These are phyloP conservation scores for Adansonia digitata DNA, from an alignment of 345 rosid species.

Conservation along the genomic window DNA sequence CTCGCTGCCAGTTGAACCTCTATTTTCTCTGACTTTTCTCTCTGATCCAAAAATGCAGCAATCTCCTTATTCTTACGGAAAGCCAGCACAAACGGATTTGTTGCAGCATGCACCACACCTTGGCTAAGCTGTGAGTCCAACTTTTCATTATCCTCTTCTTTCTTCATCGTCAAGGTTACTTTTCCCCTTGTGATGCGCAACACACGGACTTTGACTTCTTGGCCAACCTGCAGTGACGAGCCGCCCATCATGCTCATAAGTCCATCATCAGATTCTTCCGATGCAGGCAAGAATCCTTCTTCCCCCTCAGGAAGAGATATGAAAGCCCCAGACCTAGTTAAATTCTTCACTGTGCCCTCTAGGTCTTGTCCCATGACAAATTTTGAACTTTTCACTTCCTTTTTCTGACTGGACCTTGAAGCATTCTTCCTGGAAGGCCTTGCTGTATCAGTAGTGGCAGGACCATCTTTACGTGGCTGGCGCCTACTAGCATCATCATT, in stretches of 20 bases:
- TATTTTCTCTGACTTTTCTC: constrained; percentile 44
- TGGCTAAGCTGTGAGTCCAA: constrained; percentile 36
- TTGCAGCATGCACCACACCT: constrained; percentile 58
- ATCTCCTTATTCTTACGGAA: constrained; percentile 71
- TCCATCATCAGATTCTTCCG: constrained; percentile 75
- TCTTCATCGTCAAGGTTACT: constrained; percentile 85
- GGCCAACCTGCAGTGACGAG: constrained; percentile 59
- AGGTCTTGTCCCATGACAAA: constrained; percentile 78
- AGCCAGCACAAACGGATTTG: constrained; percentile 76
- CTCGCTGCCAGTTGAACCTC: constrained; percentile 20
- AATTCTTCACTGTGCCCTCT: constrained; percentile 71
- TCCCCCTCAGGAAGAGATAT: constrained; percentile 82
- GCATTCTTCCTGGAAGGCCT: constrained; percentile 47
- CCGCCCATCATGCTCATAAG: constrained; percentile 60
- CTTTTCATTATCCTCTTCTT: constrained; percentile 46
- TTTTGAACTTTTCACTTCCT: constrained; percentile 43
- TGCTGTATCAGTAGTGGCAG: constrained; percentile 41
- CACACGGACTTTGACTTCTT: constrained; percentile 72
- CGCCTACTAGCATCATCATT: constrained; percentile 48
- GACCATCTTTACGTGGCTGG: constrained; percentile 36
- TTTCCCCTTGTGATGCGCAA: constrained; percentile 62
- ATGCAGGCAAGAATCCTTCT: constrained; percentile 76
- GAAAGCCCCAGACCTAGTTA: constrained; percentile 73
- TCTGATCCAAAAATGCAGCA: constrained; percentile 65
- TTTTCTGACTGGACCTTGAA: constrained; percentile 47